phyloP scores from a whole-genome alignment of 1,139 yeast genomes.

The Sugiyamaella paludigena region DNA sequence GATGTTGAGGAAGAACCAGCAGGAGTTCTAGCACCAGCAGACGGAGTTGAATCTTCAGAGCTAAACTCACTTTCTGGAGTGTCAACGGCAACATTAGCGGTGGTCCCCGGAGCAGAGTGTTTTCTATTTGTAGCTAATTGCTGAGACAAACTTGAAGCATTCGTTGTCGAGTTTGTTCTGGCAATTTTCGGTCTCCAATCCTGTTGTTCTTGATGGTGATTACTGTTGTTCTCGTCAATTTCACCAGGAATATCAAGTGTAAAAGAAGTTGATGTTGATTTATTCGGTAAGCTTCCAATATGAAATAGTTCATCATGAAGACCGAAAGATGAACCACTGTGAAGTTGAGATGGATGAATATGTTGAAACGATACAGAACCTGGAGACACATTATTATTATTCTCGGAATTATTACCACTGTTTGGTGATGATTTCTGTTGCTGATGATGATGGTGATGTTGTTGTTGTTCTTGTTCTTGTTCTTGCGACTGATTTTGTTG shows the following conservation, averaged over 20 bases:
- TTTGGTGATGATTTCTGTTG: neutral
- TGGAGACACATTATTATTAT: neutral
- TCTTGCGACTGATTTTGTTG: neutral
- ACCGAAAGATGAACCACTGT: slow-evolving; percentile 8
- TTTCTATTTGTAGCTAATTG: slow-evolving; percentile 9
- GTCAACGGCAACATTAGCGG: slow-evolving; percentile 1
- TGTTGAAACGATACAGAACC: slow-evolving; percentile 20
- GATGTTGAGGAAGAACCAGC: slow-evolving; percentile 3
- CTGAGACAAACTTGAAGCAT: slow-evolving; percentile 21
- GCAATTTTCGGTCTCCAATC: slow-evolving; percentile 21
- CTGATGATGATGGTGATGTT: neutral
- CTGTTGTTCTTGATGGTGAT: slow-evolving; percentile 2
- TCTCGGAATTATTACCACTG: neutral
- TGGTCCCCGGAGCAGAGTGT: slow-evolving; percentile 6
- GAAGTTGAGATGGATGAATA: slow-evolving; percentile 27
- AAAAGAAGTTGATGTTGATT: slow-evolving; percentile 12
- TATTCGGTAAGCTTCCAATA: slow-evolving; percentile 11
- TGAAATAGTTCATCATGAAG: slow-evolving; percentile 12
- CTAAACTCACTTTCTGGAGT: slow-evolving; percentile 15
- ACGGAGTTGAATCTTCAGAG: slow-evolving; percentile 15
- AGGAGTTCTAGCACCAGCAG: slow-evolving; percentile 13
- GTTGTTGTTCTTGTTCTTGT: neutral
- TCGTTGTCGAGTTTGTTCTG: slow-evolving; percentile 23
- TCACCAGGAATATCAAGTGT: slow-evolving; percentile 15
- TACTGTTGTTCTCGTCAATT: slow-evolving; percentile 7